Evolutionary conservation across 345 rosid genomes (phyloP).

Genomic region (Sisymbrium irio): DNA sequence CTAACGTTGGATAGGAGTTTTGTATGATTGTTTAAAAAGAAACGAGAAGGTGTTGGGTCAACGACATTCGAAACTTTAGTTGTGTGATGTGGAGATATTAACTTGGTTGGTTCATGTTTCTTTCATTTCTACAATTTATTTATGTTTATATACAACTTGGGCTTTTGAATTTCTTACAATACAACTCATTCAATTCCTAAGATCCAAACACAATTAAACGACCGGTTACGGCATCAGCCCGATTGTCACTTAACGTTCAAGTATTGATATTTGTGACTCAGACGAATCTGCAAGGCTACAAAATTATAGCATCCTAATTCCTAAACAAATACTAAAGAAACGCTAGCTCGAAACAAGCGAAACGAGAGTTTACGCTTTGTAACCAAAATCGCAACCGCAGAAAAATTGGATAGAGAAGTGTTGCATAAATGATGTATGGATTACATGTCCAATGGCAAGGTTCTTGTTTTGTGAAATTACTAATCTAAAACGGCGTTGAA

Average conservation of each 20-base stretch:
- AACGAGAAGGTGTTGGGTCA: slow-evolving; percentile 27
- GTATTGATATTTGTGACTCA: neutral
- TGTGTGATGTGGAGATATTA: slow-evolving; percentile 32
- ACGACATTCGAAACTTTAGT: slow-evolving; percentile 30
- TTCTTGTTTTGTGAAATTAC: neutral
- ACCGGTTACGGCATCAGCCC: neutral
- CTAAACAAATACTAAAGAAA: neutral
- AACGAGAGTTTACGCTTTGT: no score
- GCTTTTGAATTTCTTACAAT: no score
- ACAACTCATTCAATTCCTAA: neutral
- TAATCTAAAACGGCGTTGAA: neutral
- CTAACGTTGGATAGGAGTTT: slow-evolving; percentile 23
- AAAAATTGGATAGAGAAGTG: neutral
- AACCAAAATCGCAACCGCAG: neutral
- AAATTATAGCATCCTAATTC: neutral
- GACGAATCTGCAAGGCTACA: neutral
- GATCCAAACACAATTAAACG: neutral
- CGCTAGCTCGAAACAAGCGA: no score
- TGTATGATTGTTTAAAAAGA: neutral
- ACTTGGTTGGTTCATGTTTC: slow-evolving; percentile 31
- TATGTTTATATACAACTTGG: neutral
- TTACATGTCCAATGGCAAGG: neutral
- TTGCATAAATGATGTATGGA: neutral
- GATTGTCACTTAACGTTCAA: neutral
- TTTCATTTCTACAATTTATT: slow-evolving; percentile 14